phyloP scores from a whole-genome alignment of 2,329 filamentous ascomycete species.

The Lasiodiplodia hormozganensis region DNA sequence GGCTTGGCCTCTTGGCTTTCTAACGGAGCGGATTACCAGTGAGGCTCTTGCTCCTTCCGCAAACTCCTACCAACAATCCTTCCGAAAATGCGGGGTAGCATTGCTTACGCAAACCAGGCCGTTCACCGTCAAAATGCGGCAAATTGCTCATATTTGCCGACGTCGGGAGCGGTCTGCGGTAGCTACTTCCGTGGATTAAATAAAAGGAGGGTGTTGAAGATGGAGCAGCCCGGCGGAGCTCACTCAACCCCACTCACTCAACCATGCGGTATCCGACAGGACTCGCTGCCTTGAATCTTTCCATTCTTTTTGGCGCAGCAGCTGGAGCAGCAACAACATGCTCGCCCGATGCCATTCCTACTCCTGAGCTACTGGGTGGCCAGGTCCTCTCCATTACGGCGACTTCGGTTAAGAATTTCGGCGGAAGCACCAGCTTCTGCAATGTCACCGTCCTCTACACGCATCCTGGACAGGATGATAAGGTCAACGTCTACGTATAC shows the following conservation, averaged over 20 bases:
- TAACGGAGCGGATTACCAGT: background rate
- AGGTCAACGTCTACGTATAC: conserved; percentile 41
- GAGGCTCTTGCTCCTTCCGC: conserved; percentile 5
- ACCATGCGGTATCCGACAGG: background rate
- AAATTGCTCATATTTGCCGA: background rate
- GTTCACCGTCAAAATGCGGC: background rate
- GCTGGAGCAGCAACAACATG: background rate
- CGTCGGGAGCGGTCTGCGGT: conserved; percentile 5
- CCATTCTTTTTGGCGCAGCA: background rate
- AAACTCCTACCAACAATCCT: background rate
- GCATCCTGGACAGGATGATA: conserved; percentile 46
- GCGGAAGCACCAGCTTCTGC: conserved; percentile 38
- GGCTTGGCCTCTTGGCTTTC: conserved; percentile 14
- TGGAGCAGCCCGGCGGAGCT: background rate
- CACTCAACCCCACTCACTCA: background rate
- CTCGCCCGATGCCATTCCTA: conserved; percentile 3
- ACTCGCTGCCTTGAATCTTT: background rate
- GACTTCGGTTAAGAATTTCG: conserved; percentile 3
- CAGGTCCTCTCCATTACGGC: conserved; percentile 7
- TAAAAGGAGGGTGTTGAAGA: background rate
- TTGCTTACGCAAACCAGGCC: too few relatives aligned
- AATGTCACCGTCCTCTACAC: conserved; percentile 48
- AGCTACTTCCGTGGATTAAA: background rate
- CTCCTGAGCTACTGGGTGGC: conserved; percentile 11
- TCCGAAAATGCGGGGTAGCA: conserved; percentile 19